Percentiles rank a stretch among this genome's conserved stretches.
Evolutionary conservation across 1,284 basidiomycete species (phyloP).

Genomic region (Leccinum pachyderme): DNA sequence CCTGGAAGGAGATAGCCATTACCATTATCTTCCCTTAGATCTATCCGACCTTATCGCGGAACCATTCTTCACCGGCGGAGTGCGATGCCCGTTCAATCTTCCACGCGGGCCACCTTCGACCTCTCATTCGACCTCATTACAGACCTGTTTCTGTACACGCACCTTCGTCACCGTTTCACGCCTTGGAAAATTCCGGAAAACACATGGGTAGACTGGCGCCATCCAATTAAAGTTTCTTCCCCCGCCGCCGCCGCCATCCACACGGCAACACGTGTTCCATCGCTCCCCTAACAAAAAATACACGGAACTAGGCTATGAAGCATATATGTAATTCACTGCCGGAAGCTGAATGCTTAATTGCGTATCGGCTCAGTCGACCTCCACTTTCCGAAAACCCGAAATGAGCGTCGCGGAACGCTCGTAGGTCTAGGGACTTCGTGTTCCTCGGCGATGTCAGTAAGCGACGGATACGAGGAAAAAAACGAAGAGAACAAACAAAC

Average conservation of each 20-base stretch:
- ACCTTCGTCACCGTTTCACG: constrained; percentile 8
- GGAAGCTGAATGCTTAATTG: constrained; percentile 7
- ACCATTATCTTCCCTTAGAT: constrained; percentile 7
- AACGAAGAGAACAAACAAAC: neutral
- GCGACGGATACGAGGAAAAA: constrained; percentile 12
- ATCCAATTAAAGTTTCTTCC: neutral
- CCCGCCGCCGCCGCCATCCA: neutral
- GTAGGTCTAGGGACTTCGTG: constrained; percentile 1
- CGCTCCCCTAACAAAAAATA: neutral
- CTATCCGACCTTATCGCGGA: constrained; percentile 24
- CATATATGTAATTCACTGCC: constrained; percentile 8
- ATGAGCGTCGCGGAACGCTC: constrained; percentile 28
- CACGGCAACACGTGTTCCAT: constrained; percentile 16
- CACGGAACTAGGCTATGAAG: constrained; percentile 6
- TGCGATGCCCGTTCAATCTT: constrained; percentile 21
- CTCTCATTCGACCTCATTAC: constrained; percentile 2
- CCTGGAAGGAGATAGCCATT: constrained; percentile 10
- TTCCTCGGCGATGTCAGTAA: constrained; percentile 15
- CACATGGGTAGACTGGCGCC: neutral
- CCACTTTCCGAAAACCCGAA: constrained; percentile 12
- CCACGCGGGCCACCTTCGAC: constrained; percentile 2
- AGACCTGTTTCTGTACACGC: constrained; percentile 1
- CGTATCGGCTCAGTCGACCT: neutral
- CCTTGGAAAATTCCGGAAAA: neutral
- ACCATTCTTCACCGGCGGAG: constrained; percentile 4